A percentile compares a stretch with the other conserved stretches of the same genome.
Evolutionary conservation across 2,329 filamentous ascomycete genomes (phyloP).

Genomic region (Xenoacremonium recifei): DNA sequence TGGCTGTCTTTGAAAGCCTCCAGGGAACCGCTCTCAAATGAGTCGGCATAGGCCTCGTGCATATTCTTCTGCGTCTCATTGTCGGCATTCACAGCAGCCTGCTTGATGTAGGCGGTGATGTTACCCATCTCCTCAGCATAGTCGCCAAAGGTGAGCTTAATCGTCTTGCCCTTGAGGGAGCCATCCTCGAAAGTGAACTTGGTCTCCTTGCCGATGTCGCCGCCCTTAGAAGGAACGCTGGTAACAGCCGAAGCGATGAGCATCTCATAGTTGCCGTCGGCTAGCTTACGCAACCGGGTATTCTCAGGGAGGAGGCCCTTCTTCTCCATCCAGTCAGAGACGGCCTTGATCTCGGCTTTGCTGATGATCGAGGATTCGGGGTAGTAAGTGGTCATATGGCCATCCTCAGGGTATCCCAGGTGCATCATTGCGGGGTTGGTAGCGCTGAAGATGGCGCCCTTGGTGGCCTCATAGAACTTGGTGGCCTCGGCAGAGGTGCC

Average conservation of each 20-base stretch:
- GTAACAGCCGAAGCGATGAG: conserved; percentile 69
- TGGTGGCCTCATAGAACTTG: conserved; percentile 64
- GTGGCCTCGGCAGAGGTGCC: conserved; percentile 58
- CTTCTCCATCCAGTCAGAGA: conserved; percentile 71
- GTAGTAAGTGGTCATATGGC: conserved; percentile 81
- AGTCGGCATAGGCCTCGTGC: conserved; percentile 71
- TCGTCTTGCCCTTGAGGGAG: conserved; percentile 61
- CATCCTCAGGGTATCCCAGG: conserved; percentile 70
- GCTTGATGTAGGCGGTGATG: conserved; percentile 65
- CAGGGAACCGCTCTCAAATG: conserved; percentile 72
- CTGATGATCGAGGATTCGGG: conserved; percentile 73
- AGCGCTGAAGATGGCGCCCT: conserved; percentile 70
- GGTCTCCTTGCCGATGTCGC: conserved; percentile 67
- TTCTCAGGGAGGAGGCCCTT: conserved; percentile 74
- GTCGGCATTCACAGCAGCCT: conserved; percentile 66
- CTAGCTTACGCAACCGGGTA: conserved; percentile 68
- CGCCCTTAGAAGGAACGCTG: conserved; percentile 57
- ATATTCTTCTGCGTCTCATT: conserved; percentile 75
- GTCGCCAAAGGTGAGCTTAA: conserved; percentile 74
- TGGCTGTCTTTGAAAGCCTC: conserved; percentile 79
- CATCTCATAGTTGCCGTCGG: conserved; percentile 65
- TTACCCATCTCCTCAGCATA: conserved; percentile 68
- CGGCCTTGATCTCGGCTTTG: conserved; percentile 69
- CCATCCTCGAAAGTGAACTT: conserved; percentile 61
- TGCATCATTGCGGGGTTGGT: conserved; percentile 66